Percentiles rank a stretch among this genome's conserved stretches.
phyloP scores from a whole-genome alignment of 176 grass and related monocot genomes.

The Echinochloa phyllopogon region DNA sequence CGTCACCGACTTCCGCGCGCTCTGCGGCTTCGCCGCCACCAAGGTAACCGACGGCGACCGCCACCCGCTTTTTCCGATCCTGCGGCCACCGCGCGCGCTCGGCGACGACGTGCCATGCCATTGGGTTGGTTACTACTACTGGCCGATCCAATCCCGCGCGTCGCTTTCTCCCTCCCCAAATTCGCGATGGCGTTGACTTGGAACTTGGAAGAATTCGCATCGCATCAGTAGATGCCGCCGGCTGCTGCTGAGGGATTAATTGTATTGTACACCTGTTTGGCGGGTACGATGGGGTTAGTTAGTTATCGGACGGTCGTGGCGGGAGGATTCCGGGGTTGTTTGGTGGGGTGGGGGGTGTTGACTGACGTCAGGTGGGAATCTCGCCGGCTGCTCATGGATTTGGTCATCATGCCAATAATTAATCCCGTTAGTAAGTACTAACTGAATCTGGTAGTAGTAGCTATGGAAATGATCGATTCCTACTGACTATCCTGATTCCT shows the following conservation, averaged over 20 bases:
- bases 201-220: background rate
- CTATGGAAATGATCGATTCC: too few species aligned
- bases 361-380: constrained; percentile 21
- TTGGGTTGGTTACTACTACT: too few species aligned
- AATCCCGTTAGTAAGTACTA: background rate
- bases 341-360: constrained; percentile 12
- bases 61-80: background rate
- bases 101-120: constrained; percentile 3
- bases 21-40: constrained; percentile 76
- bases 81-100: background rate
- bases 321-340: constrained; percentile 37
- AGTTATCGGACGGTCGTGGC: constrained; percentile 13
- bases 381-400: constrained; percentile 28
- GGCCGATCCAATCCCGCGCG: background rate
- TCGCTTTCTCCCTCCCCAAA: background rate
- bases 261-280: background rate
- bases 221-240: constrained; percentile 6
- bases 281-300: background rate
- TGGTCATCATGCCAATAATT: background rate
- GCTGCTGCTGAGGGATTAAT: background rate
- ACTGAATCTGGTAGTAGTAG: background rate
- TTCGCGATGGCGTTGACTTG: constrained; percentile 19
- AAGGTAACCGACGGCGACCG: constrained; percentile 45
- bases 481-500: too few species aligned
- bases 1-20: constrained; percentile 83